Evolutionary conservation across 768 basidiomycete genomes (phyloP), one percentile per base, ranked within the genome.

Genomic region (Sistotremastrum niveocremeum): DNA sequence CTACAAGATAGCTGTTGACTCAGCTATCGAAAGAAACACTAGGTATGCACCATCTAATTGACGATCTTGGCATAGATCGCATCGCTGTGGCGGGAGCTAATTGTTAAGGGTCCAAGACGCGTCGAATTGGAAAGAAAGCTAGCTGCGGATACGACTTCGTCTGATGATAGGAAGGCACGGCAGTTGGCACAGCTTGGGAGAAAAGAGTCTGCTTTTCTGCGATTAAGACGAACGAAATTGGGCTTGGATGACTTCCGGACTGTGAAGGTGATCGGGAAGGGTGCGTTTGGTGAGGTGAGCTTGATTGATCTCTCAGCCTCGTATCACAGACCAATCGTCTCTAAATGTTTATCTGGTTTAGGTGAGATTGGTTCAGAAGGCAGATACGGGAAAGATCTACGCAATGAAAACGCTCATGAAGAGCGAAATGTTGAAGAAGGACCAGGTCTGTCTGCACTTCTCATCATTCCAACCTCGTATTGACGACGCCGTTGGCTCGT

Each of bases 361-460:
- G 67, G 93, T 99, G 43, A 77, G 95, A 39, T 72, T 99, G 33
- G 93, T 95, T 32, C 94, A 99, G 60, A 99, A 99, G 64, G 76
- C 73, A 10, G 95, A 99, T 59, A 97, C 93, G 2, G 90, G 91
- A 34, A 95, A 90, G 67, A 95, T 98, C 46, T 99, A 97, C 62
- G 95, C 95, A 11, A 95, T 99, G 94, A 98, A 98, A 66, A 87
- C 89, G 28, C 66, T 98, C 59, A 81, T 84, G 65, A 99, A 99
- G 69, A 84, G 84, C 42, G 95, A 97, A 62, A 99, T 98, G 95
- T 76, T 99, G 63, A 94, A 97, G 66, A 95, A 95, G 62, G 95
- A 99, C 59, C 94, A 99, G 72, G 93, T 85, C 49, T 41, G 76
- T 55, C 10, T 20, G 20, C 29, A 20, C 20, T 32, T n/a, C 39